Conservation (phyloP, 495 filamentous ascomycete species). For the Hypoxylon cercidicola region DNA sequence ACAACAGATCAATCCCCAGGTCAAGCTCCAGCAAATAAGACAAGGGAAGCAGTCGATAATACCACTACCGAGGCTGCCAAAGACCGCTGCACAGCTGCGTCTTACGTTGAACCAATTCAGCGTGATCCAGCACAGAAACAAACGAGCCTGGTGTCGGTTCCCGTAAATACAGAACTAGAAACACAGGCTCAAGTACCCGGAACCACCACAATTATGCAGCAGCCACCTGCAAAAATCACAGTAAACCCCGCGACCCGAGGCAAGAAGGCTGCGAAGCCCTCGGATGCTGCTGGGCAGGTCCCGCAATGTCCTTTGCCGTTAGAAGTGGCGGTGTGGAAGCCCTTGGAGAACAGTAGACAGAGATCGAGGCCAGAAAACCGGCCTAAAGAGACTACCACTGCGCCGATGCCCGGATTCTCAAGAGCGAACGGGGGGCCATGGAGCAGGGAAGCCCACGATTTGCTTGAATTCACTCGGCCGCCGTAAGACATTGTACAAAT, state of each 20-base stretch:
- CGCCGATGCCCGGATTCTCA: slow-evolving; percentile 49
- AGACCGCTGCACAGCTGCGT: background rate
- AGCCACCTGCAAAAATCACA: slow-evolving; percentile 24
- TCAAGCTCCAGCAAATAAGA: background rate
- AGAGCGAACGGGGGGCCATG: slow-evolving; percentile 58
- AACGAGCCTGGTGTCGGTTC: slow-evolving; percentile 7
- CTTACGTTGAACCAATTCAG: background rate
- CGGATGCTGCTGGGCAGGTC: slow-evolving; percentile 57
- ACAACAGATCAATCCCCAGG: slow-evolving; percentile 1
- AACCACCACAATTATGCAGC: slow-evolving; percentile 12
- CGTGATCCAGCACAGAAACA: slow-evolving; percentile 5
- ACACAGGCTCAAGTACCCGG: slow-evolving; percentile 6
- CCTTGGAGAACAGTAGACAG: slow-evolving; percentile 21
- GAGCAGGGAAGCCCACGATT: slow-evolving; percentile 63
- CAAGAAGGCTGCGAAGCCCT: slow-evolving; percentile 59
- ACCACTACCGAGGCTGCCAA: background rate
- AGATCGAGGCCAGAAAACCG: slow-evolving; percentile 35
- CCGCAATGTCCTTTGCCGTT: slow-evolving; percentile 52
- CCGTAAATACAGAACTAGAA: slow-evolving; percentile 4
- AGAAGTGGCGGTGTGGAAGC: slow-evolving; percentile 27
- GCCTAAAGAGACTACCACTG: slow-evolving; percentile 19
- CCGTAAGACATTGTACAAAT: slow-evolving; percentile 16
- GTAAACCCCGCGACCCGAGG: slow-evolving; percentile 61
- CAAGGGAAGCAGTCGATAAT: background rate
- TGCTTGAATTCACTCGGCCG: slow-evolving; percentile 58